Base-by-base conservation (phyloP, 176 grass and related monocot genomes). In the Rhynchospora breviuscula region DNA sequence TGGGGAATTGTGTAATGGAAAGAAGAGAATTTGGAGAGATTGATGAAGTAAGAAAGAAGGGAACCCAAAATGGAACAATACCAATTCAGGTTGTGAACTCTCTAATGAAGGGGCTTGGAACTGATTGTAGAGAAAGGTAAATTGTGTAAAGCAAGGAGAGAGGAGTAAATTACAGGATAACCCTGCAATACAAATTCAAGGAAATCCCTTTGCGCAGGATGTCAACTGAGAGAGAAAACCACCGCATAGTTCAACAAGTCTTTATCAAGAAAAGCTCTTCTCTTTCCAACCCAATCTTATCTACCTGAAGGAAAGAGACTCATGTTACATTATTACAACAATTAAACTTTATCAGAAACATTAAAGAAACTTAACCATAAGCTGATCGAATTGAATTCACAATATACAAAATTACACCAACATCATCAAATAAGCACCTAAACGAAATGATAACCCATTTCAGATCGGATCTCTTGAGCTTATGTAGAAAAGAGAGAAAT, bases 181-280 rank as follows among this genome's bases (percentile, higher is more conserved):
- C 89, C 59, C 86, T 89, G 82, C 90, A 94, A 70, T 94, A 98
- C 35, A 98, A 89, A 79, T 94, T 94, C 87, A 98, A 90, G 19
- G 92, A 91, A 65, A 94, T 85, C 43, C 84, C 89, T 88, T 67
- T 70, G 72, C 89, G 78, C 40, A 93, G 81, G 29, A 98, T 78
- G 22, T 93, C 92, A 63, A 98, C 90, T 0, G 86, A 98, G 52
- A 87, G 85, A 72, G 84, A 84, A 40, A 91, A 44, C 89, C 90
- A 88, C 84, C 67, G 58, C 95, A 98, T 98, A 82, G 61, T 51
- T 67, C 62, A 82, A 82, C 31, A 8, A 73, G 45, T 78, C 70
- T 65, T 47, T 64, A 67, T 66, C 46, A 52, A 61, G 43, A 14
- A 73, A 73, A 89, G 35, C 19, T 46, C 62, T 44, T 75, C 31